Conservation (phyloP, 2,329 filamentous ascomycete genomes). For the Clonostachys solani region DNA sequence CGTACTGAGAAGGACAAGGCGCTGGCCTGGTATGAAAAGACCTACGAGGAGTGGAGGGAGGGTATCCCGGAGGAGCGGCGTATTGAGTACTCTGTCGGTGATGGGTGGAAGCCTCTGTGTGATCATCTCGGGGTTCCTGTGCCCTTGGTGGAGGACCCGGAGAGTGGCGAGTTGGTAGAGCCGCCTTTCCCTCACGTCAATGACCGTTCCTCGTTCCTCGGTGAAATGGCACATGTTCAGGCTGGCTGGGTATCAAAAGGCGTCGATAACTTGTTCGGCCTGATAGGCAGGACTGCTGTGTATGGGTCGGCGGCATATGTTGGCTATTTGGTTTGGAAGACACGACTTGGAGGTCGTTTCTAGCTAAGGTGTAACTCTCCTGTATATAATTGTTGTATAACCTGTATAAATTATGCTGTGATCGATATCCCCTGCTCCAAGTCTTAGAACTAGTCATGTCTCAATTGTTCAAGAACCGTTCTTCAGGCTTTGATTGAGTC, state of each 20-base stretch:
- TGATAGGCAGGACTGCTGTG: slow-evolving; percentile 14
- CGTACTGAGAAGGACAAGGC: slow-evolving; percentile 27
- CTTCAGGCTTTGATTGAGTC: no score
- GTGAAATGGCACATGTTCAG: slow-evolving; percentile 4
- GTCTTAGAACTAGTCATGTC: no score
- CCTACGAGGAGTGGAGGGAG: slow-evolving; percentile 28
- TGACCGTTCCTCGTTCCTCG: slow-evolving; percentile 17
- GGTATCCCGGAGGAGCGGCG: slow-evolving; percentile 23
- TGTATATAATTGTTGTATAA: no score
- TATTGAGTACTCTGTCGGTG: slow-evolving; percentile 21
- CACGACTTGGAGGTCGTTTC: slow-evolving; percentile 14
- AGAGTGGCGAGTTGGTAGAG: slow-evolving; percentile 20
- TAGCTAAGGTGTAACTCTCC: neutral
- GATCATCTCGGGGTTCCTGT: slow-evolving; percentile 28
- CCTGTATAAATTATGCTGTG: no score
- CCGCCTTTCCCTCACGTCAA: slow-evolving; percentile 25
- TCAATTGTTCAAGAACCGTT: no score
- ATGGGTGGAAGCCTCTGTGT: slow-evolving; percentile 31
- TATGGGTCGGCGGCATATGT: slow-evolving; percentile 17
- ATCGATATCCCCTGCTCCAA: no score
- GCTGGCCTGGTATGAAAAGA: slow-evolving; percentile 26
- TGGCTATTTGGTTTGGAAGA: slow-evolving; percentile 19
- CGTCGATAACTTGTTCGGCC: slow-evolving; percentile 13
- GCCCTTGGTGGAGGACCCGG: slow-evolving; percentile 22
- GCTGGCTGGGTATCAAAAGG: slow-evolving; percentile 12